Base-by-base conservation (phyloP, 2,329 filamentous ascomycete species). In the Raffaelea ambrosiae region DNA sequence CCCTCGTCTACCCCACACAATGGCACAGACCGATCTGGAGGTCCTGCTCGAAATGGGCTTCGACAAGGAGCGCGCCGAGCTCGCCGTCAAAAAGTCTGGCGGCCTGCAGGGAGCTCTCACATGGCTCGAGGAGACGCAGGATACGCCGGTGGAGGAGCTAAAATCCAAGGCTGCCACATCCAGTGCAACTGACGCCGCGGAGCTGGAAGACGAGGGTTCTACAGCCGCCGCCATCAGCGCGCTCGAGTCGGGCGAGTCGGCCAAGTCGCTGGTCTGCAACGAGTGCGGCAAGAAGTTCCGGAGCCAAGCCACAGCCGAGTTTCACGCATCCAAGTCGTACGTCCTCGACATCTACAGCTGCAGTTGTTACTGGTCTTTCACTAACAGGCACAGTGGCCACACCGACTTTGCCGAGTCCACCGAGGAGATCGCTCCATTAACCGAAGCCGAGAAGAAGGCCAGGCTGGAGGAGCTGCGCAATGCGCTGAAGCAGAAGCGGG, bases 241-340 rank as follows among this genome's bases (percentile, higher is more conserved):
- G n/a, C 71, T 90, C 3, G 74, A 86, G 57, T 78, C 79, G 2
- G 87, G 84, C 50, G 80, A 84, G 58, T 72, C 79, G 48, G 86
- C 89, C 48, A 79, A 81, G 59, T 95, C 88, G 43, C 79, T 97
- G 48, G 77, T 94, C 44, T 98, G 93, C 76, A 93, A 95, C 55
- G 91, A 96, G 48, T 98, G 93, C 62, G 85, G 86, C 61, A 96
- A 95, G 75, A 85, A 82, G 62, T 94, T 98, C 67, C 78, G 87
- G 56, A 88, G 81, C 59, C 79, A 84, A 54, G 81, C 82, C 22
- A 80, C 91, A 55, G 93, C 90, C 10, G 84, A 91, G 59, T 95
- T 88, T 63, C 93, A 98, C 63, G 93, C 89, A 29, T 81, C 81
- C 59, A 95, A 95, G 70, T 91, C 88, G 70, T 84, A 63, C 53